Percentiles rank a stretch among this genome's conserved stretches.
These are phyloP conservation scores for Diddensiella santjacobensis DNA, from an alignment of 805 yeast genomes.

Conservation along the genomic window DNA sequence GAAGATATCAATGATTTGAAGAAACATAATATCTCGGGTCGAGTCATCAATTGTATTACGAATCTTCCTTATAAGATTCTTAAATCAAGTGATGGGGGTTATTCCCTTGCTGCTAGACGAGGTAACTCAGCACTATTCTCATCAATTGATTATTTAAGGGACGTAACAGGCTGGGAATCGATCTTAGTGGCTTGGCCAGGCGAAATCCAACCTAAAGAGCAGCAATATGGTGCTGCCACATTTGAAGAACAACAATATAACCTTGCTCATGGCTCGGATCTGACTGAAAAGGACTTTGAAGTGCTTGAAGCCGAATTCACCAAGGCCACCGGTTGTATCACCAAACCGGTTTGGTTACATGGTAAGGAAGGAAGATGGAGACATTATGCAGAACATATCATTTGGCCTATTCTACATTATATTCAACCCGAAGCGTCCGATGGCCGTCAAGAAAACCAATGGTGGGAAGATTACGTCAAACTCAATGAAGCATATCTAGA, in stretches of 20 bases:
- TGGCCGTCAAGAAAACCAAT: constrained; percentile 53
- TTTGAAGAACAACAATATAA: background rate
- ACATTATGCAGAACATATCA: constrained; percentile 77
- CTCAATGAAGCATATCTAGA: constrained; percentile 89
- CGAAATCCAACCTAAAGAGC: constrained; percentile 46
- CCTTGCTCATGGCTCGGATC: constrained; percentile 1
- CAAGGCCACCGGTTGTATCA: constrained; percentile 37
- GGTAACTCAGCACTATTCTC: constrained; percentile 87
- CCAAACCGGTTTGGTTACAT: constrained; percentile 87
- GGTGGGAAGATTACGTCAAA: constrained; percentile 86
- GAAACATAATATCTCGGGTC: constrained; percentile 45
- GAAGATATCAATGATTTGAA: constrained; percentile 9
- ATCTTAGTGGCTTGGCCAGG: constrained; percentile 96
- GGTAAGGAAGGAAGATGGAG: constrained; percentile 81
- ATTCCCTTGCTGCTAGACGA: constrained; percentile 46
- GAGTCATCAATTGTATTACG: constrained; percentile 65
- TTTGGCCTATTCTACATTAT: constrained; percentile 96
- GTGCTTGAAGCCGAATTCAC: background rate
- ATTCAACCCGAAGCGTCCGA: constrained; percentile 54
- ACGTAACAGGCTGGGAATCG: constrained; percentile 76
- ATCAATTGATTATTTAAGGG: constrained; percentile 61
- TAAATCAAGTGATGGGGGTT: constrained; percentile 34
- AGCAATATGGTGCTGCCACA: background rate
- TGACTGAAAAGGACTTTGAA: constrained; percentile 1
- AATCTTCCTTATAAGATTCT: constrained; percentile 62